Base-by-base conservation (phyloP, 441 rosid genomes). In the Rhodomyrtus psidioides region DNA sequence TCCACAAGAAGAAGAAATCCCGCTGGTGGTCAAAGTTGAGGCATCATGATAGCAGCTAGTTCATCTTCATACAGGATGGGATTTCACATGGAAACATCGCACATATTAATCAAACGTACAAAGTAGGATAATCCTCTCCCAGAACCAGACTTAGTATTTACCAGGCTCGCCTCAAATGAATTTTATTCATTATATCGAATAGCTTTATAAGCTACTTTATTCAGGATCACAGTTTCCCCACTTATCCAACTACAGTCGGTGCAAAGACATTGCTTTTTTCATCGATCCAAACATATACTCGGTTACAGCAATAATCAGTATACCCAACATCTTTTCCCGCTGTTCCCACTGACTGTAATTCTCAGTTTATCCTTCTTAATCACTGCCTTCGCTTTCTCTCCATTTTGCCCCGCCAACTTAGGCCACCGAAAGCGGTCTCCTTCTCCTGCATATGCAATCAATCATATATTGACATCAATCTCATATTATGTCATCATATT, bases 291-390 rank as follows among this genome's bases (percentile, higher is more conserved):
- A 58, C 65, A 58, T n/a, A n/a, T 12, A 58, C 65, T n/a, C 34
- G 65, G 14, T 58, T 58, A n/a, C 30, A 58, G 8, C 65, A n/a
- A 13, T n/a, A 5, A 58, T 6, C 65, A 0, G 9, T 3, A 58
- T 12, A 0, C 17, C 9, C 4, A 13, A 6, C 2, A n/a, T 13
- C 1, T 59, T 59, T 59, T 27, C 34, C 65, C 30, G 6, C 65
- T n/a, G 1, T 6, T 4, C 14, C 0, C 9, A n/a, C 34, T 13
- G 34, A 59, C 65, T 9, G 4, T 59, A 17, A 58, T 17, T 7
- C 2, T n/a, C 6, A 19, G 2, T 6, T 59, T 59, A 4, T 59
- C 65, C 34, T 59, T 59, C 65, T 59, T 34, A 59, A 59, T 59
- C 34, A 59, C 34, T 7, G 65, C 34, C 19, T 59, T 59, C 9